Base-by-base conservation (phyloP, 2,329 filamentous ascomycete species). In the Acrocalymma vagum region DNA sequence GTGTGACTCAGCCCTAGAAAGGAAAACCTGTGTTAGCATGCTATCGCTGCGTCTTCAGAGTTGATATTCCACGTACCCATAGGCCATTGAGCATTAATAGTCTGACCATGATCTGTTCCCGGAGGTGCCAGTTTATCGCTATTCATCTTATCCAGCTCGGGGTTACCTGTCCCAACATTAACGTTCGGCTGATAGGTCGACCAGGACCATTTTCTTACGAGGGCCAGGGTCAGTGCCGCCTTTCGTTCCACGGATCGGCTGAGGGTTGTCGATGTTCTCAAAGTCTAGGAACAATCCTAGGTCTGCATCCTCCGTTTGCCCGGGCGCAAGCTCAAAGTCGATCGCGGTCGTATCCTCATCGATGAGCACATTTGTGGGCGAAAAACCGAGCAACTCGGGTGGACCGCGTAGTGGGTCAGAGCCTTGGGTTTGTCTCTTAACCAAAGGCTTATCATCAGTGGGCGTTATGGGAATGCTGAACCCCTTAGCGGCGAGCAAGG, bases 131-230 rank as follows among this genome's bases (percentile, higher is more conserved):
- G 73, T 2, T 73, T 30, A 34, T 73, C 71, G 16, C 62, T 64
- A 38, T 73, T 73, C 28, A 73, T 74, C 72, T 13, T 73, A 55
- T 10, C 51, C 56, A n/a, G n/a, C n/a, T n/a, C n/a, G n/a, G n/a
- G n/a, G n/a, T n/a, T n/a, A 22, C 43, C 32, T 15, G 69, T 70
- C 5, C 65, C 4, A 5, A 25, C 15, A 15, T 7, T 15, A 8
- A 29, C 9, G 1, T 27, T 21, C 2, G 9, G 3, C 7, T 10
- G 3, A 8, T 10, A 2, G 1, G 2, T 4, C 9, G 8, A 24
- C 8, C 23, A 24, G 21, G 22, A 31, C 20, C 10, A 27, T 17
- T 9, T 27, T 32, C 56, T 41, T 33, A 57, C 56, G 53, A 49
- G 61, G 61, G 7, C 69, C 70, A 13, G 72, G 67, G 45, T 73